These are phyloP conservation scores for Fagopyrum tataricum DNA, from an alignment of 148 eudicot species.

Conservation along the genomic window DNA sequence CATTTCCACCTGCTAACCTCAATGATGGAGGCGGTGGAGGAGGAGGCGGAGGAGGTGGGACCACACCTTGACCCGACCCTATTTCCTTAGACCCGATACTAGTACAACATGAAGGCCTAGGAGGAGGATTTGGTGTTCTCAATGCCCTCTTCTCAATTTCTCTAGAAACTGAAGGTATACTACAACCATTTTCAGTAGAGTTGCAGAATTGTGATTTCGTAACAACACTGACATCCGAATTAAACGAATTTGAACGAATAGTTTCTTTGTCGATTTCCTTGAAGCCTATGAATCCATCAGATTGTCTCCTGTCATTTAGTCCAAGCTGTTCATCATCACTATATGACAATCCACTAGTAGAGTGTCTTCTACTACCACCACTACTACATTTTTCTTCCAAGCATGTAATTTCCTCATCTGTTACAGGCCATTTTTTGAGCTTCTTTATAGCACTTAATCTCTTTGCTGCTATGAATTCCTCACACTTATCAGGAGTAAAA, in stretches of 20 bases:
- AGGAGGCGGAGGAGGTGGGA: conserved; percentile 53
- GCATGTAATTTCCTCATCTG: conserved; percentile 40
- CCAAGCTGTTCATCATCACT: conserved; percentile 34
- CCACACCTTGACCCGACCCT: conserved; percentile 23
- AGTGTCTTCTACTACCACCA: conserved; percentile 40
- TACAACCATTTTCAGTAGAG: conserved; percentile 10
- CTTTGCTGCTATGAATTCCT: conserved; percentile 35
- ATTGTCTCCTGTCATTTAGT: conserved; percentile 47
- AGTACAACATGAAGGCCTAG: conserved; percentile 49
- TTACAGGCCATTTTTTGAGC: conserved; percentile 51
- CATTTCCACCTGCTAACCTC: conserved; percentile 37
- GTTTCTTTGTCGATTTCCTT: conserved; percentile 37
- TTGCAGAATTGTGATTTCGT: conserved; percentile 16
- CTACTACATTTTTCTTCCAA: conserved; percentile 21
- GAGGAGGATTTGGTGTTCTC: conserved; percentile 82
- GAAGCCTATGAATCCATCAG: conserved; percentile 56
- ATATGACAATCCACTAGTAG: conserved; percentile 56
- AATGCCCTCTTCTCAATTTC: conserved; percentile 58
- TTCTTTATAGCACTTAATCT: conserved; percentile 42
- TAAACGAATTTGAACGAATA: conserved; percentile 13
- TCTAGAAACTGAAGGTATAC: conserved; percentile 18
- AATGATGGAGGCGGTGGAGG: conserved; percentile 73
- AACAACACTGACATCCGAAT: conserved; percentile 29
- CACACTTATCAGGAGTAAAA: conserved; percentile 21
- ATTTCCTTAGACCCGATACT: conserved; percentile 23